A percentile compares a stretch with the other conserved stretches of the same genome.
phyloP scores from a whole-genome alignment of 192 early-diverging fungal genomes.

The Phycomyces nitens region DNA sequence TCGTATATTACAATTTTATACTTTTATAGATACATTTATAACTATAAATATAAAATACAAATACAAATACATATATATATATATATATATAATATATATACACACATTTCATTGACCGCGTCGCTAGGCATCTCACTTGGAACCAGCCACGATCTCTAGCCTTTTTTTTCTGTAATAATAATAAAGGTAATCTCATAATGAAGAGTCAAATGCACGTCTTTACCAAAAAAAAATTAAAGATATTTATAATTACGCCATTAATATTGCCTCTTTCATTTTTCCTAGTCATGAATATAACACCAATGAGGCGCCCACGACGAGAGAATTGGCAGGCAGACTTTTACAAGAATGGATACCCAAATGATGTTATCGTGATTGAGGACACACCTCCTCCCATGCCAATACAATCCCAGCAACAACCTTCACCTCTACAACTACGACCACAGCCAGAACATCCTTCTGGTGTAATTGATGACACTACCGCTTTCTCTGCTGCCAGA shows the following conservation, averaged over 20 bases:
- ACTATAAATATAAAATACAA: too few relatives aligned
- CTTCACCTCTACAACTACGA: not conserved
- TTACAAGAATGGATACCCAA: conserved; percentile 40
- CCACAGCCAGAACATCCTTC: not conserved
- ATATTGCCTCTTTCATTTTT: not conserved
- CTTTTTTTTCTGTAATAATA: not conserved
- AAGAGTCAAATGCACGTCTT: too few relatives aligned
- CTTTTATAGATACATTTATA: too few relatives aligned
- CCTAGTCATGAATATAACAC: not conserved
- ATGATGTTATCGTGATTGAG: conserved; percentile 41
- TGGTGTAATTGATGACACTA: not conserved
- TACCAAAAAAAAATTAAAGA: too few relatives aligned
- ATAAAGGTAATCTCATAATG: not conserved
- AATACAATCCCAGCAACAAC: not conserved
- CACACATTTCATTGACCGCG: conserved; percentile 1
- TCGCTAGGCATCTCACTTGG: not conserved
- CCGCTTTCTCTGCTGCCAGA: not conserved
- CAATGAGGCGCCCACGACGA: conserved; percentile 3
- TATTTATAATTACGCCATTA: too few relatives aligned
- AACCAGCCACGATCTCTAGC: not conserved
- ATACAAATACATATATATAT: too few relatives aligned
- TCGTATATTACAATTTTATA: too few relatives aligned
- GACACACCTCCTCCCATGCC: conserved; percentile 33
- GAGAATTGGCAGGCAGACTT: conserved; percentile 40
- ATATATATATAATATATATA: too few relatives aligned